These are phyloP conservation scores for Pichia kudriavzevii DNA, from an alignment of 1,139 yeast species.

Conservation along the genomic window DNA sequence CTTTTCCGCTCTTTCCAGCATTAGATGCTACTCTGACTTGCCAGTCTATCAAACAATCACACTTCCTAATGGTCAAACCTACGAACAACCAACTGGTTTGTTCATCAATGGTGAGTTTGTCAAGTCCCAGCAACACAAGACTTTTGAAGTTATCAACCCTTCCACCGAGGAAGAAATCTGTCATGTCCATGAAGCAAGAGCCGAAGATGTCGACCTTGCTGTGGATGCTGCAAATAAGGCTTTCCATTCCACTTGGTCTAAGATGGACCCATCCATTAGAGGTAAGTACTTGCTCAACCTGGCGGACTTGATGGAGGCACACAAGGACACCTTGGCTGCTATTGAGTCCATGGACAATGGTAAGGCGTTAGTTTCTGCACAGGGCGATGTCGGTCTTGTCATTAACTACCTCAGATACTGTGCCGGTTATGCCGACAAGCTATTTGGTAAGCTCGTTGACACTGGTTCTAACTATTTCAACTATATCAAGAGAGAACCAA, in stretches of 20 bases:
- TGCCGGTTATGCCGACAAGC: conserved; percentile 69
- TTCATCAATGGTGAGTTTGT: conserved; percentile 80
- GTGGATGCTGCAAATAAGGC: conserved; percentile 56
- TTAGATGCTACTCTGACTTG: conserved; percentile 25
- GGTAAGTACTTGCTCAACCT: conserved; percentile 48
- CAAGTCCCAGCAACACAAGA: conserved; percentile 51
- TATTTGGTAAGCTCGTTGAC: conserved; percentile 55
- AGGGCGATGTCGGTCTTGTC: conserved; percentile 50
- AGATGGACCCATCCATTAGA: conserved; percentile 39
- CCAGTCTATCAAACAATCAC: conserved; percentile 24
- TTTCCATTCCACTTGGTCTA: conserved; percentile 40
- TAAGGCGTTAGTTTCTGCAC: conserved; percentile 46
- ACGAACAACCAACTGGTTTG: conserved; percentile 67
- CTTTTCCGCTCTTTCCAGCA: conserved; percentile 13
- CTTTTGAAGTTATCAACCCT: conserved; percentile 56
- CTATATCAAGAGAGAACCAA: conserved; percentile 62
- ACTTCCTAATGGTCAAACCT: conserved; percentile 27
- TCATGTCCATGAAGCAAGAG: conserved; percentile 51
- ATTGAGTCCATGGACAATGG: conserved; percentile 77
- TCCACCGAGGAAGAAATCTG: conserved; percentile 54
- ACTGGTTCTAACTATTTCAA: conserved; percentile 55
- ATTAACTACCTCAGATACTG: conserved; percentile 50
- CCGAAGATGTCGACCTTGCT: conserved; percentile 58
- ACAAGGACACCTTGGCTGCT: conserved; percentile 49
- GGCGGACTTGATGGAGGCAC: conserved; percentile 52